Evolutionary conservation across 164 flowering plant species (phyloP), one percentile per base, ranked within the genome.

Genomic region (Sextonia rubra): DNA sequence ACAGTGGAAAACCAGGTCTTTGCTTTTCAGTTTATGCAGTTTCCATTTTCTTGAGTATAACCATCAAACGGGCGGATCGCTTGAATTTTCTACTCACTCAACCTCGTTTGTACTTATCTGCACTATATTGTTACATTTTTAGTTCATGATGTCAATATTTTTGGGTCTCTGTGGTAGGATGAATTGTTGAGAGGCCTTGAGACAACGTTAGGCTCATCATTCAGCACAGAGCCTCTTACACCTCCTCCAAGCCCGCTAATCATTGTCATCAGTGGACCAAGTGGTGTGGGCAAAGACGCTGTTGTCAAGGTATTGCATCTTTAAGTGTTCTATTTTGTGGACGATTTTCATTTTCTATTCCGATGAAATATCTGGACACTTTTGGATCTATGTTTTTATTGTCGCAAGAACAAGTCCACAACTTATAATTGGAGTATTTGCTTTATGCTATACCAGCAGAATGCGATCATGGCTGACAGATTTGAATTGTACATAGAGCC

Each of bases 201-300:
- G 80, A 77, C 90, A n/a, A 82, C 91, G 20, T 27, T 91, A 56
- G 89, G 91, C 12, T 85, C 91, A 1, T 25, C 86, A 2, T 94
- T 92, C 70, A 85, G 84, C 74, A 66, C 87, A 2, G 76, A 85
- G 29, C 91, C 96, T 5, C 52, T 87, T 1, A n/a, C 76, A 9
- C 88, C 93, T 7, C 60, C 82, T n/a, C 85, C 90, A 9, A 83
- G 68, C 23, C 97, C 95, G 24, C 69, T 91, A 44, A 77, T 92
- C 37, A 80, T 92, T 25, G 97, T 94, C 3, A 87, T 94, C n/a
- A 89, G 97, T 66, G 98, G 97, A 0, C 97, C 98, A 0, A 91
- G 95, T 68, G 98, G 98, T 17, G 97, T 91, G 1, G 98, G 98
- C 7, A 94, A 94, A 75, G 97, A 92, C 68, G 90, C 97, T 0